Evolutionary conservation across 2,329 filamentous ascomycete species (phyloP), one percentile per base, ranked within the genome.

Genomic region (Septoria petroselini): DNA sequence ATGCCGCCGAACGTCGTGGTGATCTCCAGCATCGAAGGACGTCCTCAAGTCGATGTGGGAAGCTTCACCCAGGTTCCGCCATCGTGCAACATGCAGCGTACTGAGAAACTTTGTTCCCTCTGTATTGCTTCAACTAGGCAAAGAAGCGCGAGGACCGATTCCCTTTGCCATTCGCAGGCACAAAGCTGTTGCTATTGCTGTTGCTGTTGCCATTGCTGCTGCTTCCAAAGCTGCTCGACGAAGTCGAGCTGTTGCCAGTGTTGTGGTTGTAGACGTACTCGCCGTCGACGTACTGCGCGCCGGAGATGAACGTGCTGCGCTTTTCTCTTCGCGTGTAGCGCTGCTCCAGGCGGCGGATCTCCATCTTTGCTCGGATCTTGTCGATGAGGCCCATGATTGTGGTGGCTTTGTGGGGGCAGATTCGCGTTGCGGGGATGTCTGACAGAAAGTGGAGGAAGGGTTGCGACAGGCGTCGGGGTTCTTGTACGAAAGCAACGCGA

Each of bases 301-400:
- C 90, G 66, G 87, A 90, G 66, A 86, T 83, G 70, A 95, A 95
- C 53, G 88, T 93, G 47, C 84, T 91, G 69, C 91, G 88, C 62
- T 91, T 88, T 64, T 91, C 89, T 68, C 89, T 86, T 65, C 86
- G 86, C 43, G 91, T 94, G 77, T 97, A 97, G 63, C 89, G 86
- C 75, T 96, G 86, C 75, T 97, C 91, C 60, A 97, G 84, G 41
- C 90, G 88, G 78, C 95, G 93, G 65, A 97, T 82, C 77, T 97
- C 90, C 64, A 94, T 80, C 72, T 91, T 91, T 47, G 78, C 75
- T 55, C 85, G 83, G 56, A 94, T 80, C 41, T 86, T 84, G 66
- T 91, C 86, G 50, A 93, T 76, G 18, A 94, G 79, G 45, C 80
- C 81, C 72, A 85, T 82, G 27, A n/a, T n/a, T n/a, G 41, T 64